These are phyloP conservation scores for Adenanthera pavonina DNA, from an alignment of 306 rosid genomes.

Conservation along the genomic window DNA sequence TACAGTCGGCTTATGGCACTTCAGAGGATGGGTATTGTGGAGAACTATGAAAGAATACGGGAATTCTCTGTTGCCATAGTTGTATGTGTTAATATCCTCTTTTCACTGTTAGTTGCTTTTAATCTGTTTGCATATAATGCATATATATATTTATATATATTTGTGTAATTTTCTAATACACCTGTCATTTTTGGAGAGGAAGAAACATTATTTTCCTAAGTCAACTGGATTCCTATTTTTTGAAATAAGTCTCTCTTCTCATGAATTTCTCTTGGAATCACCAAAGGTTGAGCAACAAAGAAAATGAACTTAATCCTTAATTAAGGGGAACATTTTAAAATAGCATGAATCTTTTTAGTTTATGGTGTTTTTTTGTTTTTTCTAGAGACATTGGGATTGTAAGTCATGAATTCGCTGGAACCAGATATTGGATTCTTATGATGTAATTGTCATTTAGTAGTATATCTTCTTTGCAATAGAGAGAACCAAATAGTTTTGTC, in stretches of 20 bases:
- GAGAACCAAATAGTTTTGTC: background rate
- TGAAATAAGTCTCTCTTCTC: background rate
- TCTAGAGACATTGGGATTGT: background rate
- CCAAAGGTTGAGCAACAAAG: background rate
- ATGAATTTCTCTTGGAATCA: background rate
- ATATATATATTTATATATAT: background rate
- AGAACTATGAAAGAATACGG: conserved; percentile 91
- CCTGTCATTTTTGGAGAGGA: conserved; percentile 12
- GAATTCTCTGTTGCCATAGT: conserved; percentile 95
- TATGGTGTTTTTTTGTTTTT: background rate
- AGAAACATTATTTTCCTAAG: conserved; percentile 2
- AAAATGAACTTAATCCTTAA: background rate
- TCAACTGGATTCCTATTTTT: background rate
- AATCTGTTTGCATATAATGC: background rate
- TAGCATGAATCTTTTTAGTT: background rate
- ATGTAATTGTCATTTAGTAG: background rate
- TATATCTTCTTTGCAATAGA: background rate
- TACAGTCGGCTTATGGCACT: conserved; percentile 99
- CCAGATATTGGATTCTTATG: background rate
- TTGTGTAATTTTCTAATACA: background rate
- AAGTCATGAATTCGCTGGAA: background rate
- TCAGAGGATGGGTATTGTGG: conserved; percentile 98
- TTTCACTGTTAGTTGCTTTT: conserved; percentile 16
- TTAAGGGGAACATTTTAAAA: background rate
- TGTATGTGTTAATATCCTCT: conserved; percentile 76